Conservation (phyloP, 2,329 filamentous ascomycete genomes). For the Thelonectria olida region DNA sequence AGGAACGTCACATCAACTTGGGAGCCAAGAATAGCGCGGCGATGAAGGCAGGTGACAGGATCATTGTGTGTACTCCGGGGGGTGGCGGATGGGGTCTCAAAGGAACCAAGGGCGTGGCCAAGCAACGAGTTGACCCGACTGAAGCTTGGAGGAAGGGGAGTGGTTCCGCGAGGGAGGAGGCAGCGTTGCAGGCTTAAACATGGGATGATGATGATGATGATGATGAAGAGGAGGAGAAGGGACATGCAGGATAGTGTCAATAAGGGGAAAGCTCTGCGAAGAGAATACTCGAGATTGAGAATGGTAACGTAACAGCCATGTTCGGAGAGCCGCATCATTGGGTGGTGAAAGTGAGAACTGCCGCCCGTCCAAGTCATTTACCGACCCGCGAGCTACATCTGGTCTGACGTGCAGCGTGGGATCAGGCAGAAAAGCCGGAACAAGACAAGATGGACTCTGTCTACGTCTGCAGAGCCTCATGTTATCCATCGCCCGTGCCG, state of each 20-base stretch:
- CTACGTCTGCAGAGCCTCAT: constrained; percentile 17
- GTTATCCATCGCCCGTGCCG: too few relatives aligned
- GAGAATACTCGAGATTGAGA: neutral
- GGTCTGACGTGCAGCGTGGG: constrained; percentile 23
- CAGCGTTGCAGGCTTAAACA: constrained; percentile 63
- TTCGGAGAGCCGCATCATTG: neutral
- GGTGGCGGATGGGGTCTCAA: constrained; percentile 79
- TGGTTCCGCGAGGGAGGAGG: constrained; percentile 64
- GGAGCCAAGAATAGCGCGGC: constrained; percentile 82
- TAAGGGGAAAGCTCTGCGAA: constrained; percentile 13
- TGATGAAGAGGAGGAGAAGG: too few relatives aligned
- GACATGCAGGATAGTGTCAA: neutral
- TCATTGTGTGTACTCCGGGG: constrained; percentile 81
- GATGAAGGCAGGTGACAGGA: constrained; percentile 80
- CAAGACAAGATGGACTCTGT: neutral
- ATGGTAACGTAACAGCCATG: neutral
- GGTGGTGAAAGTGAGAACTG: neutral
- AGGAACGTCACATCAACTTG: constrained; percentile 74
- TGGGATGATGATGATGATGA: neutral
- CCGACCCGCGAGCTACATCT: constrained; percentile 9
- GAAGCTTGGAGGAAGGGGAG: constrained; percentile 65
- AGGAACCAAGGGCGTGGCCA: constrained; percentile 65
- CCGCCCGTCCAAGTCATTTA: neutral
- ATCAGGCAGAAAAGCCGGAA: constrained; percentile 18
- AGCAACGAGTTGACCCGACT: constrained; percentile 62